Evolutionary conservation across 768 basidiomycete species (phyloP), one percentile per base, ranked within the genome.

Genomic region (Cystobasidium ongulense): DNA sequence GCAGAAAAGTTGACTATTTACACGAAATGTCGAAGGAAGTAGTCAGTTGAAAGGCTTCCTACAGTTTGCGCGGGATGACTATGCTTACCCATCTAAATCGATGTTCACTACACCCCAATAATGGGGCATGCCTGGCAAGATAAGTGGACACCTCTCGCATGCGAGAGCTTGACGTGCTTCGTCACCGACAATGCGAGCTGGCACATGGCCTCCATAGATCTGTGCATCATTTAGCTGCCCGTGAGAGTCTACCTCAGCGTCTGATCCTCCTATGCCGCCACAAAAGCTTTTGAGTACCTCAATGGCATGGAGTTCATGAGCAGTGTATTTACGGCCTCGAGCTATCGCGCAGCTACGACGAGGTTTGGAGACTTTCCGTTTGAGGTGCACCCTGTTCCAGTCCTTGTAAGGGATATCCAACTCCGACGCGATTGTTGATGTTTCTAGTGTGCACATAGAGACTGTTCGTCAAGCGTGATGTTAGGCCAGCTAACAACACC

Each of bases 81-180:
- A 17, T 33, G 27, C 68, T 59, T 38, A 71, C 68, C 68, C 68
- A 39, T 59, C 27, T n/a, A 23, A n/a, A 25, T 36, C 21, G 10
- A 39, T 36, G 17, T 15, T 21, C 2, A 71, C 53, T 4, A 18
- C 10, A 2, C 68, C 68, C 68, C 68, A 71, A 27, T 31, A 59
- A 3, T 35, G 68, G 5, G 68, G 8, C 35, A 71, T 23, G 8
- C 35, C 68, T 4, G 68, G 68, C 15, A 71, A 25, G 27, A 59
- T 59, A 10, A 71, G 21, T 1, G 68, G 68, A 52, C 68, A 71
- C 17, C 36, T 29, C 36, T 61, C 15, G 35, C 68, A 71, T 8
- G 25, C 36, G n/a, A 13, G 13, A 13, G 13, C 43, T 46, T 13
- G 13, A 46, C 13, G 43, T 46, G n/a, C 13, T 46, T 46, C 43